These are phyloP conservation scores for Beauveria sp. DNA, from an alignment of 2,329 filamentous ascomycete species.

Conservation along the genomic window DNA sequence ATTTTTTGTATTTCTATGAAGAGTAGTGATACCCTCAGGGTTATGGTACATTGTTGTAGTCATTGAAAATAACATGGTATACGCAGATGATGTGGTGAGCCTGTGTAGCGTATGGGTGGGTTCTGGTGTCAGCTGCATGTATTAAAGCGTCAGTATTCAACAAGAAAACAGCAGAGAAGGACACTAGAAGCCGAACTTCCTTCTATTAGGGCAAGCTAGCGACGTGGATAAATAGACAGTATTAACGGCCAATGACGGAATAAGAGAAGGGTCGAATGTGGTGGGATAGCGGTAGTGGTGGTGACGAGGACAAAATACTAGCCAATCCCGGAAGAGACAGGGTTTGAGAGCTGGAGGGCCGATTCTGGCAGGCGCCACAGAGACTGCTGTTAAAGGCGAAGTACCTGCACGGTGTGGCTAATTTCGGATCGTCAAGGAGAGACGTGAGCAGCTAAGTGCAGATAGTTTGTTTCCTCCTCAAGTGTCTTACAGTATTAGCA, in stretches of 20 bases:
- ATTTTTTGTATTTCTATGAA: conserved; percentile 6
- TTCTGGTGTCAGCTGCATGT: neutral
- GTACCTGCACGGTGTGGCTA: too few species aligned
- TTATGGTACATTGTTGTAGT: neutral
- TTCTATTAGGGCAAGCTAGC: neutral
- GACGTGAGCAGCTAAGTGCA: too few species aligned
- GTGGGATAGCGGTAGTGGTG: neutral
- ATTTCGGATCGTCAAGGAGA: too few species aligned
- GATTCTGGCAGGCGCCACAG: conserved; percentile 5
- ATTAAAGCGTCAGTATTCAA: too few species aligned
- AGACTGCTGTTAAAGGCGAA: neutral
- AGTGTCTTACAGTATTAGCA: too few species aligned
- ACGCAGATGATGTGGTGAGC: neutral
- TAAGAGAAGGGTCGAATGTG: neutral
- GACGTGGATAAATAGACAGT: neutral
- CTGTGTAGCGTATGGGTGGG: neutral
- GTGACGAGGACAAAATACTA: neutral
- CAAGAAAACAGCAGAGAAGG: neutral
- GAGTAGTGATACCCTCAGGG: conserved; percentile 8
- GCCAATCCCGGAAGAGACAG: conserved; percentile 5
- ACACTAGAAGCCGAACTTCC: neutral
- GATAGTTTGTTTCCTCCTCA: too few species aligned
- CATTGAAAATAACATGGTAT: neutral
- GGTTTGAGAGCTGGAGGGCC: neutral
- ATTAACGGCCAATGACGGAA: neutral